Evolutionary conservation across 2,329 filamentous ascomycete species (phyloP).

Genomic region (Aspergillus ruber): DNA sequence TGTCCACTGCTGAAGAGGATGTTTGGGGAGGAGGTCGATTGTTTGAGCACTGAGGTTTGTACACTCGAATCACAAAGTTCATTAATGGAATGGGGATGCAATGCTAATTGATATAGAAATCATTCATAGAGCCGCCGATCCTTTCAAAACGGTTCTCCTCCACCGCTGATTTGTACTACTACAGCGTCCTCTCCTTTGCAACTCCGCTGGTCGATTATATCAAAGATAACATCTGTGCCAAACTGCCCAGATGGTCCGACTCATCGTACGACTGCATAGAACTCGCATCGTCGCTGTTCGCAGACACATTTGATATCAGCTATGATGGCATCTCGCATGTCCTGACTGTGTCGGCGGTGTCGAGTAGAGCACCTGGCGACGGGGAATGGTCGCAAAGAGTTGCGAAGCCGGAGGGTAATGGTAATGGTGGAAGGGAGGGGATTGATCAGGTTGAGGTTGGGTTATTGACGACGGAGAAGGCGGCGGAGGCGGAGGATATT

Average conservation of each 20-base stretch:
- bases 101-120: slow-evolving; percentile 35
- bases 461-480: slow-evolving; percentile 60
- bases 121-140: slow-evolving; percentile 56
- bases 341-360: slow-evolving; percentile 60
- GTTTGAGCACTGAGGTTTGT: slow-evolving; percentile 45
- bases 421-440: slow-evolving; percentile 5
- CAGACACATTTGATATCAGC: slow-evolving; percentile 67
- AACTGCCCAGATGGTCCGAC: slow-evolving; percentile 46
- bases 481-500: slow-evolving; percentile 61
- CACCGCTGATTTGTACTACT: slow-evolving; percentile 63
- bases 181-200: slow-evolving; percentile 57
- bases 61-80: not conserved
- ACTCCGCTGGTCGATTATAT: slow-evolving; percentile 50
- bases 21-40: slow-evolving; percentile 53
- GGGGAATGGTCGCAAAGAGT: slow-evolving; percentile 45
- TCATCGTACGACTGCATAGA: not conserved
- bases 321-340: slow-evolving; percentile 64
- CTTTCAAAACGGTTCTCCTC: slow-evolving; percentile 56
- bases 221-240: slow-evolving; percentile 47
- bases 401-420: slow-evolving; percentile 11
- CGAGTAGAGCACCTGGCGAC: slow-evolving; percentile 35
- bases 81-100: not conserved
- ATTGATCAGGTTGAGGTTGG: slow-evolving; percentile 68
- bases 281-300: slow-evolving; percentile 41
- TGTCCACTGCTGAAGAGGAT: slow-evolving; percentile 54